Conservation (phyloP, 1,284 basidiomycete species). For the Malassezia dermatis region DNA sequence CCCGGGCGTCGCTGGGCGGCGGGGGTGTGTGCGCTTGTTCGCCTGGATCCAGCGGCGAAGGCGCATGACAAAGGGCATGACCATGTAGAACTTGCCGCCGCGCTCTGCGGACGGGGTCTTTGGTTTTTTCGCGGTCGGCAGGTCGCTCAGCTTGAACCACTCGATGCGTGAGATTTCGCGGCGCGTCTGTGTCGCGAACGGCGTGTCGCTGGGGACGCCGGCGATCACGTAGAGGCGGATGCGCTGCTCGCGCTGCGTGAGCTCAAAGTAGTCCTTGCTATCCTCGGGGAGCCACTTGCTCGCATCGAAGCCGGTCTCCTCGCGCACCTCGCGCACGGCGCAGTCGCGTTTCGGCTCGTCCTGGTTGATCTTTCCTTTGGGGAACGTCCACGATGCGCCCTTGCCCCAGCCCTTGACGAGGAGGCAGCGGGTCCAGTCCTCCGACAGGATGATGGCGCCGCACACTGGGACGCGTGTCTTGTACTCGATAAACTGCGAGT, state of each 20-base stretch:
- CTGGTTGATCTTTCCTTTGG: slow-evolving; percentile 97
- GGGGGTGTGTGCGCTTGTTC: slow-evolving; percentile 31
- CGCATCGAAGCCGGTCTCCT: slow-evolving; percentile 47
- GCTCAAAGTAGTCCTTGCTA: slow-evolving; percentile 61
- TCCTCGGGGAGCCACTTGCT: slow-evolving; percentile 26
- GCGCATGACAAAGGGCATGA: slow-evolving; percentile 72
- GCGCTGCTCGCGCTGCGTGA: slow-evolving; percentile 75
- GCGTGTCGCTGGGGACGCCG: slow-evolving; percentile 76
- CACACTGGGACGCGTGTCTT: slow-evolving; percentile 98
- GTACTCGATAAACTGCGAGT: slow-evolving; percentile 55
- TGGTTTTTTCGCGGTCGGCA: slow-evolving; percentile 85
- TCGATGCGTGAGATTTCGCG: slow-evolving; percentile 98
- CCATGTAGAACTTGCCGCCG: slow-evolving; percentile 78
- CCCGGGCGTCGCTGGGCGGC: slow-evolving; percentile 9
- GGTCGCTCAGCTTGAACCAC: slow-evolving; percentile 81
- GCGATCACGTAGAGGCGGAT: slow-evolving; percentile 86
- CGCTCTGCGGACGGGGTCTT: slow-evolving; percentile 52
- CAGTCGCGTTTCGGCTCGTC: slow-evolving; percentile 54
- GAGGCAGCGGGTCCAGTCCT: slow-evolving; percentile 58
- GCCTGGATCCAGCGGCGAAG: slow-evolving; percentile 42
- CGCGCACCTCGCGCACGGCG: slow-evolving; percentile 54
- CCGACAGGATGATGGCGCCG: slow-evolving; percentile 87
- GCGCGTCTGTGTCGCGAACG: slow-evolving; percentile 83
- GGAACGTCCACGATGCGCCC: slow-evolving; percentile 92
- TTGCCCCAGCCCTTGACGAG: slow-evolving; percentile 87